Conservation (phyloP, 2,329 filamentous ascomycete species). For the Sclerotinia spermophila region DNA sequence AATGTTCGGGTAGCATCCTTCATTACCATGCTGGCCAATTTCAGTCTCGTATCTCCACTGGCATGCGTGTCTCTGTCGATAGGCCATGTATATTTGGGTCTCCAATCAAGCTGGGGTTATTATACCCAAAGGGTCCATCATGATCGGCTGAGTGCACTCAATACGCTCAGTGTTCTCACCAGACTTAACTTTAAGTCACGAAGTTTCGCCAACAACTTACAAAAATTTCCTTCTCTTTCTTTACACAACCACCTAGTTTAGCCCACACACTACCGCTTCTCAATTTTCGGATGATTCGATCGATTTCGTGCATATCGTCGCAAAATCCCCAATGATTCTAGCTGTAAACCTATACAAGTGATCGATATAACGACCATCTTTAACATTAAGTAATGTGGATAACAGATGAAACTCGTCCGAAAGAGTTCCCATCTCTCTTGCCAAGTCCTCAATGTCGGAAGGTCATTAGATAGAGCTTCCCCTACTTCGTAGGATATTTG, state of each 20-base stretch:
- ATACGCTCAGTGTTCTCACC: slow-evolving; percentile 22
- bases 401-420: slow-evolving; percentile 22
- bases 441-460: slow-evolving; percentile 27
- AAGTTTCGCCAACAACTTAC: slow-evolving; percentile 24
- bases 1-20: neutral
- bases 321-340: slow-evolving; percentile 27
- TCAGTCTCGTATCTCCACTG: slow-evolving; percentile 19
- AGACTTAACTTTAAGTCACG: slow-evolving; percentile 27
- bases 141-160: slow-evolving; percentile 22
- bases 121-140: slow-evolving; percentile 24
- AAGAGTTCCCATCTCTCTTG: slow-evolving; percentile 25
- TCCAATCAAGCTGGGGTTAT: slow-evolving; percentile 21
- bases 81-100: neutral
- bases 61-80: slow-evolving; percentile 18
- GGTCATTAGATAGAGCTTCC: slow-evolving; percentile 23
- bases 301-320: slow-evolving; percentile 25
- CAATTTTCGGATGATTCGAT: slow-evolving; percentile 22
- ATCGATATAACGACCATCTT: slow-evolving; percentile 23
- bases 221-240: slow-evolving; percentile 27
- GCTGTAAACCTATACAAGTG: slow-evolving; percentile 24
- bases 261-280: slow-evolving; percentile 20
- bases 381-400: slow-evolving; percentile 20
- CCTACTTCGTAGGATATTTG: slow-evolving; percentile 24
- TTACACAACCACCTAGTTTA: slow-evolving; percentile 27
- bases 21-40: slow-evolving; percentile 16